phyloP scores from a whole-genome alignment of 1,284 basidiomycete genomes.

The Apiotrichum gamsii region DNA sequence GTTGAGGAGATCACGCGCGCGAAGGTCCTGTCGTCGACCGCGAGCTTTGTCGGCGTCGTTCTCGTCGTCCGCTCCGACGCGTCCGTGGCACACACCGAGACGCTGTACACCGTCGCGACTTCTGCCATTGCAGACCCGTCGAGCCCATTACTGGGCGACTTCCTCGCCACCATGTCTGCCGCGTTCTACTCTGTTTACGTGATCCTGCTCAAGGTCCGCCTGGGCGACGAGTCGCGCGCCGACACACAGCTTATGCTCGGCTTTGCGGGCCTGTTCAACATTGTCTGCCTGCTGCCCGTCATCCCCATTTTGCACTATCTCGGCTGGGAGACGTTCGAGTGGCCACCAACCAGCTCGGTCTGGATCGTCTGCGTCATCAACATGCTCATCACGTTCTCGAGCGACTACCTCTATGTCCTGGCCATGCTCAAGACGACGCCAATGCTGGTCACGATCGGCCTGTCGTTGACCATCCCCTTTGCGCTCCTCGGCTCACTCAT shows the following conservation, averaged over 20 bases:
- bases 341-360: constrained; percentile 59
- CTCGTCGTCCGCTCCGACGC: constrained; percentile 80
- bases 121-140: constrained; percentile 19
- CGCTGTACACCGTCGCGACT: constrained; percentile 2
- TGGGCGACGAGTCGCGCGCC: constrained; percentile 73
- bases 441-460: constrained; percentile 75
- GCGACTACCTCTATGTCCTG: constrained; percentile 76
- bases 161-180: constrained; percentile 72
- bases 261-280: constrained; percentile 86
- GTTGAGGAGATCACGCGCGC: constrained; percentile 71
- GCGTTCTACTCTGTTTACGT: constrained; percentile 88
- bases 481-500: constrained; percentile 43
- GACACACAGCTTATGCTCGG: constrained; percentile 90
- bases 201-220: constrained; percentile 80
- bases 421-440: constrained; percentile 98
- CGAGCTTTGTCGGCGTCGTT: constrained; percentile 77
- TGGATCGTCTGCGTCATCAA: constrained; percentile 69
- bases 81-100: constrained; percentile 24
- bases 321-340: constrained; percentile 67
- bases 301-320: constrained; percentile 72
- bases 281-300: constrained; percentile 72
- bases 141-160: constrained; percentile 61
- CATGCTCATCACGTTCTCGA: constrained; percentile 77
- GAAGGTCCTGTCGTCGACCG: constrained; percentile 73
- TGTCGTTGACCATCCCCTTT: constrained; percentile 81